A percentile compares a stretch with the other conserved stretches of the same genome.
Conservation (phyloP, 306 rosid genomes). For the Trifolium subterraneum region DNA sequence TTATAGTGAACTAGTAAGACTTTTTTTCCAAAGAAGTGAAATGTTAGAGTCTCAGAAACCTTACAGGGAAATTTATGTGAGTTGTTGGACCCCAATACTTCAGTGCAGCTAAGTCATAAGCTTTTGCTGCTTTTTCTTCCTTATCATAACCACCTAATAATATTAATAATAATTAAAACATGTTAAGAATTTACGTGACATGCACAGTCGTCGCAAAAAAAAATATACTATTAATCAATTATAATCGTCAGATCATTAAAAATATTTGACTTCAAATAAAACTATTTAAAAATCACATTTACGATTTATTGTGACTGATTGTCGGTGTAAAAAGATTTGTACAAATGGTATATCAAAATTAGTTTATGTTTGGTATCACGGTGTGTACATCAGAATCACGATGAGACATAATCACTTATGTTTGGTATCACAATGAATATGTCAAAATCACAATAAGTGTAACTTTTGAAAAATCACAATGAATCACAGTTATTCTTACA, state of each 20-base stretch:
- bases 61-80: conserved; percentile 95
- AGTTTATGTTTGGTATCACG: too few species aligned
- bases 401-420: too few species aligned
- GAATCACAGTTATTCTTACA: too few species aligned
- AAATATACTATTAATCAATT: not conserved
- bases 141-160: conserved; percentile 94
- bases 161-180: conserved; percentile 51
- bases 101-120: conserved; percentile 96
- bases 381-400: too few species aligned
- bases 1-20: not conserved
- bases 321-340: not conserved
- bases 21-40: conserved; percentile 42
- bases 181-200: not conserved
- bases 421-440: too few species aligned
- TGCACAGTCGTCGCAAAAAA: too few species aligned
- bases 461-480: too few species aligned
- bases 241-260: not conserved
- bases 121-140: conserved; percentile 98
- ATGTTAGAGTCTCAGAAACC: conserved; percentile 41
- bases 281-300: not conserved
- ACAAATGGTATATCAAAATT: too few species aligned
- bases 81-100: conserved; percentile 99
- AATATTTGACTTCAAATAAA: not conserved
- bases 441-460: too few species aligned
- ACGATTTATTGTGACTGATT: not conserved